Evolutionary conservation across 306 rosid genomes (phyloP).

Genomic region (Corylus americana): DNA sequence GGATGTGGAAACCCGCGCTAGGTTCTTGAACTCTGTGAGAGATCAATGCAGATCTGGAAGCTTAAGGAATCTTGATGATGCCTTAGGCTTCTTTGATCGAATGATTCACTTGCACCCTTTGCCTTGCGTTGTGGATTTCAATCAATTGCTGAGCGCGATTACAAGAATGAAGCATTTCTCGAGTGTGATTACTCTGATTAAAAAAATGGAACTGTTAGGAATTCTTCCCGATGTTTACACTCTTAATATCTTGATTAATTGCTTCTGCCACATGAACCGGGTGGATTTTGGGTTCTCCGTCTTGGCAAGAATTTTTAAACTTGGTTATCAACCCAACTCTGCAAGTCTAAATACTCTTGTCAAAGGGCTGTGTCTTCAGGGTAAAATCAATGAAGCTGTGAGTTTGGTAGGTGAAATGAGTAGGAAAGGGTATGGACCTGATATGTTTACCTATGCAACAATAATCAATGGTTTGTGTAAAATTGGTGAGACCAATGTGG

Average conservation of each 20-base stretch:
- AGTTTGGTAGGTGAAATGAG: no score
- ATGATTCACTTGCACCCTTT: no score
- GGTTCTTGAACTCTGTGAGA: conserved; percentile 31
- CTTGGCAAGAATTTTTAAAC: conserved; percentile 33
- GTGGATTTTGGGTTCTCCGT: conserved; percentile 38
- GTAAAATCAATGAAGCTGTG: no score
- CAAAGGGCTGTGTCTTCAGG: conserved; percentile 12
- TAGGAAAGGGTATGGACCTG: no score
- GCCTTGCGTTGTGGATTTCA: no score
- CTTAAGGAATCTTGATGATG: no score
- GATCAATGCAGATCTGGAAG: conserved; percentile 22
- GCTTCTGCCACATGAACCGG: conserved; percentile 33
- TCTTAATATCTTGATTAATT: conserved; percentile 34
- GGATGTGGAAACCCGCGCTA: not conserved
- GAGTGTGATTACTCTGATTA: conserved; percentile 32
- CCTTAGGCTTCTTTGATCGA: no score
- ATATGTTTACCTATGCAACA: no score
- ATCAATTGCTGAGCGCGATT: conserved; percentile 27
- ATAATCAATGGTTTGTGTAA: no score
- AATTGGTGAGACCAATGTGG: no score
- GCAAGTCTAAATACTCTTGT: conserved; percentile 36
- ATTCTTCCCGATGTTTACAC: conserved; percentile 24
- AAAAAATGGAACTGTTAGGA: conserved; percentile 18
- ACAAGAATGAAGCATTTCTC: conserved; percentile 15
- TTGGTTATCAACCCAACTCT: conserved; percentile 37